Evolutionary conservation across 768 basidiomycete genomes (phyloP).

Genomic region (Tephrocybe sp.): DNA sequence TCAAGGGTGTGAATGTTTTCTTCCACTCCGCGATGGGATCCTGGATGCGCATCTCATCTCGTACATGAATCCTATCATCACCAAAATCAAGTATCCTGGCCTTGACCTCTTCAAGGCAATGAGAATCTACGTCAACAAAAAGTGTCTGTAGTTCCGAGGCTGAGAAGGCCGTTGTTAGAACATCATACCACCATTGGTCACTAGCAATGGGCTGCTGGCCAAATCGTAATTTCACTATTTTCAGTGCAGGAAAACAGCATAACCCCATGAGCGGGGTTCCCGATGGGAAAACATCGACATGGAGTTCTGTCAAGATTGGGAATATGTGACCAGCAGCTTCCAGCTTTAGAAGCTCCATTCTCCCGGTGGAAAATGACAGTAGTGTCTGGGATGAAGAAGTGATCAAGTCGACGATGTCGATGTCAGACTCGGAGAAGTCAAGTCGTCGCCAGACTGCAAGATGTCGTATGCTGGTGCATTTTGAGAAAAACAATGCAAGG

Average conservation of each 20-base stretch:
- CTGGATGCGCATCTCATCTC: neutral
- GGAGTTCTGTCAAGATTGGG: neutral
- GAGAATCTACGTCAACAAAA: neutral
- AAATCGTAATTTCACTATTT: neutral
- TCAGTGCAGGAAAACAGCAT: neutral
- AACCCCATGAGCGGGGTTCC: neutral
- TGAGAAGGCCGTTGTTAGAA: neutral
- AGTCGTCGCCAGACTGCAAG: neutral
- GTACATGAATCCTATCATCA: neutral
- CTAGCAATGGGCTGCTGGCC: neutral
- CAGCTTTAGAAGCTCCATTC: neutral
- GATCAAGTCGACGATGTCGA: neutral
- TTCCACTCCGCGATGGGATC: neutral
- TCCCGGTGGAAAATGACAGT: neutral
- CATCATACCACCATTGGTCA: neutral
- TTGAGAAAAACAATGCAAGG: neutral
- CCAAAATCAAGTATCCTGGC: neutral
- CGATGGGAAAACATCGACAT: neutral
- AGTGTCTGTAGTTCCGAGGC: neutral
- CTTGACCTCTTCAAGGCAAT: neutral
- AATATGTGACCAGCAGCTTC: neutral
- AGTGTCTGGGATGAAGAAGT: neutral
- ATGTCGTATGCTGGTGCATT: neutral
- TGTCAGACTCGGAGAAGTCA: neutral
- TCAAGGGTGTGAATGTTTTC: neutral